phyloP scores from a whole-genome alignment of 495 filamentous ascomycete species.

The Parachaetomium inaequale region DNA sequence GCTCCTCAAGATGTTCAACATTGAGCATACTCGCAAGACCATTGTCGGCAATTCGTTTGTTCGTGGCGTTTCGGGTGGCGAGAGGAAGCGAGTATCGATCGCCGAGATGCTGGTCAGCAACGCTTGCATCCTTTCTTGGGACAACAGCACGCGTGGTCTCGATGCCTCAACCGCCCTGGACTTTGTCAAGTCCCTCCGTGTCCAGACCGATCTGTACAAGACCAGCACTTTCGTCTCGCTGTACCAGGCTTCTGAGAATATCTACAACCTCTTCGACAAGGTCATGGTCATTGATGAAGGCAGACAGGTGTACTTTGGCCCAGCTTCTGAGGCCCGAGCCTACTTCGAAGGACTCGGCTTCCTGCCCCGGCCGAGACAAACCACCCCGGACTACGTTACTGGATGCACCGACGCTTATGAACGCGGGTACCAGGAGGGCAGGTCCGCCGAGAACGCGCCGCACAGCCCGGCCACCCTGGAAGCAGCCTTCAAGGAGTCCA shows the following conservation, averaged over 20 bases:
- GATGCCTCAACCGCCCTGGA: slow-evolving; percentile 82
- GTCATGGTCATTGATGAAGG: slow-evolving; percentile 79
- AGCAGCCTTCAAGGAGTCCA: slow-evolving; percentile 65
- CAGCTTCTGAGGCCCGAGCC: slow-evolving; percentile 59
- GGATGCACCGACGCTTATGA: slow-evolving; percentile 81
- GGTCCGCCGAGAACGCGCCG: slow-evolving; percentile 59
- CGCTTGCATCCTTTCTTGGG: slow-evolving; percentile 71
- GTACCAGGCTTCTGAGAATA: slow-evolving; percentile 81
- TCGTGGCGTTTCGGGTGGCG: slow-evolving; percentile 82
- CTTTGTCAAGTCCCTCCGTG: slow-evolving; percentile 64
- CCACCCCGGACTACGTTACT: slow-evolving; percentile 81
- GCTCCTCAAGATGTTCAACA: slow-evolving; percentile 84
- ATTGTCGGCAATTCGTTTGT: slow-evolving; percentile 77
- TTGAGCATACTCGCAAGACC: slow-evolving; percentile 76
- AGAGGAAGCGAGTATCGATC: slow-evolving; percentile 75
- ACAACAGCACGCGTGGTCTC: slow-evolving; percentile 79
- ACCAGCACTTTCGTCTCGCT: slow-evolving; percentile 76
- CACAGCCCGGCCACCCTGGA: slow-evolving; percentile 60
- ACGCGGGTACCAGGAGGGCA: slow-evolving; percentile 66
- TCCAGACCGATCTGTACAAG: slow-evolving; percentile 75
- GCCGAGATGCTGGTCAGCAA: slow-evolving; percentile 70
- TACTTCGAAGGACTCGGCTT: slow-evolving; percentile 87
- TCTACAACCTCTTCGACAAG: slow-evolving; percentile 85
- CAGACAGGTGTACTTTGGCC: slow-evolving; percentile 76
- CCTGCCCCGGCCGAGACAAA: slow-evolving; percentile 71